These are phyloP conservation scores for Volvox reticuliferus DNA, from an alignment of 139 green algal species.

Conservation along the genomic window DNA sequence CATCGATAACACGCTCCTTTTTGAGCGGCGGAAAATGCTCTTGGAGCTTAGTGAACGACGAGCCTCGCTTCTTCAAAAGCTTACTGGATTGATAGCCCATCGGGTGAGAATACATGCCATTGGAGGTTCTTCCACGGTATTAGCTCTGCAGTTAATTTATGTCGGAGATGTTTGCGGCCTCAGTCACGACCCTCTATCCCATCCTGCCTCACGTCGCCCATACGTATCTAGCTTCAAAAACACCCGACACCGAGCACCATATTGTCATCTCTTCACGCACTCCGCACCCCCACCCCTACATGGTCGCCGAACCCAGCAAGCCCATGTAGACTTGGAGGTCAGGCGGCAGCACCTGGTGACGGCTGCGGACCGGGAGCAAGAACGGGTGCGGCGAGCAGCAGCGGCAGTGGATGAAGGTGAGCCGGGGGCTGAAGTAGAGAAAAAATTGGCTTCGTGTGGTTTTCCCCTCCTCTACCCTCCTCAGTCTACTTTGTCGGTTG, in stretches of 20 bases:
- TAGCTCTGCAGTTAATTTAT: too few species aligned
- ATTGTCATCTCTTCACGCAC: background rate
- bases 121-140: too few species aligned
- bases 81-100: background rate
- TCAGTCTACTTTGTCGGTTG: too few species aligned
- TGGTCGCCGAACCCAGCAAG: background rate
- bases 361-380: background rate
- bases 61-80: background rate
- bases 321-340: slow-evolving; percentile 30
- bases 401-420: slow-evolving; percentile 8
- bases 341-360: slow-evolving; percentile 25
- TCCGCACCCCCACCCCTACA: background rate
- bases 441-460: too few species aligned
- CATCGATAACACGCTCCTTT: slow-evolving; percentile 44
- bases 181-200: background rate
- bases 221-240: too few species aligned
- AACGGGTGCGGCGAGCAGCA: slow-evolving; percentile 12
- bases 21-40: slow-evolving; percentile 43
- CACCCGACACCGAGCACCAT: background rate
- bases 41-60: slow-evolving; percentile 38
- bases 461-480: too few species aligned
- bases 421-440: background rate
- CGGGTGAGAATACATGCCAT: background rate
- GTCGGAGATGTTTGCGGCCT: background rate
- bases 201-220: too few species aligned